phyloP scores from a whole-genome alignment of 371 early-diverging fungal species.

The Mucor saturninus region DNA sequence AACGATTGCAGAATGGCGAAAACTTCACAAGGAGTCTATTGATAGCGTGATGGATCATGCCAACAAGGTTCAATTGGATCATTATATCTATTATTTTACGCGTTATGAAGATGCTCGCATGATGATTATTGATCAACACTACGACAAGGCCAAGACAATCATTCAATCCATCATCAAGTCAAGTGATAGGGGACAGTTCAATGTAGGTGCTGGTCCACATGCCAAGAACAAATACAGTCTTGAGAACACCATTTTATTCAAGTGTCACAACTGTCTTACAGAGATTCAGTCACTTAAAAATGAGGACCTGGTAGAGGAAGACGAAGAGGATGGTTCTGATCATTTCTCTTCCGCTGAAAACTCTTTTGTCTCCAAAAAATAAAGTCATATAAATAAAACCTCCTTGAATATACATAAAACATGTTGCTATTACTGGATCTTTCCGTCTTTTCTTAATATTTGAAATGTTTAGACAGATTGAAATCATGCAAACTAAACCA shows the following conservation, averaged over 20 bases:
- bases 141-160: constrained; percentile 49
- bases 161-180: constrained; percentile 46
- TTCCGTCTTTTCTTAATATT: too few species aligned
- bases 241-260: constrained; percentile 48
- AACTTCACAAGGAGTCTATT: constrained; percentile 30
- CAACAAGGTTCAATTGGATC: constrained; percentile 57
- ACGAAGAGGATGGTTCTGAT: constrained; percentile 1
- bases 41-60: constrained; percentile 36
- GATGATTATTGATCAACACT: constrained; percentile 47
- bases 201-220: constrained; percentile 47
- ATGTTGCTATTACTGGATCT: too few species aligned
- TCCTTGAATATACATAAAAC: too few species aligned
- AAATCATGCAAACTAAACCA: too few species aligned
- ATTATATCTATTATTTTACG: constrained; percentile 67
- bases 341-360: constrained; percentile 14
- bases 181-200: constrained; percentile 46
- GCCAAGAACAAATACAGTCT: constrained; percentile 57
- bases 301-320: background rate
- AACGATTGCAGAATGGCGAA: constrained; percentile 12
- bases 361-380: background rate
- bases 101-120: constrained; percentile 63
- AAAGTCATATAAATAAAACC: background rate
- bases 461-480: too few species aligned
- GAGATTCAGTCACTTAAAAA: constrained; percentile 24
- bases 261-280: constrained; percentile 48